Evolutionary conservation across 192 early-diverging fungal genomes (phyloP).

Genomic region (Oehlia diaphana): DNA sequence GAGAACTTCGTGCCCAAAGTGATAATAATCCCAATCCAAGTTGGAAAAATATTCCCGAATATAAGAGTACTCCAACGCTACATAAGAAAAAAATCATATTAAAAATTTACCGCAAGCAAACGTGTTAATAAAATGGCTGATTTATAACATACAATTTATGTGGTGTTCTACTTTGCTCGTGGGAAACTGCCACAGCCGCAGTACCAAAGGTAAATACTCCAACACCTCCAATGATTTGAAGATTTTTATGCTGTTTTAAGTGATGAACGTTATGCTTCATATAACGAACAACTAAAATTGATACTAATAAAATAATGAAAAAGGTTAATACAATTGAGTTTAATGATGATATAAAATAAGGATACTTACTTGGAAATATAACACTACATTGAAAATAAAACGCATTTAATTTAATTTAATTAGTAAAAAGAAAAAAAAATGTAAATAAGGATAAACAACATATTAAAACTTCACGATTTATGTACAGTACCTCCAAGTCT

Average conservation of each 20-base stretch:
- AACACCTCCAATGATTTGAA: constrained; percentile 28
- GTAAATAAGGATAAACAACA: background rate
- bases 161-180: background rate
- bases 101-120: background rate
- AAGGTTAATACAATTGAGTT: background rate
- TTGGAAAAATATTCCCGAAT: constrained; percentile 14
- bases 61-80: constrained; percentile 24
- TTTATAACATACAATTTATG: constrained; percentile 19
- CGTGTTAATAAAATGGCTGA: background rate
- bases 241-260: constrained; percentile 15
- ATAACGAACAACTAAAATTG: constrained; percentile 26
- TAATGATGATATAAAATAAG: background rate
- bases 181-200: constrained; percentile 14
- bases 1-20: background rate
- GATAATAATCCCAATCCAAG: constrained; percentile 25
- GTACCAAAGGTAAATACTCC: constrained; percentile 18
- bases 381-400: background rate
- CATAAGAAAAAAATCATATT: background rate
- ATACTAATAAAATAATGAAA: constrained; percentile 10
- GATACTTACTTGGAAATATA: background rate
- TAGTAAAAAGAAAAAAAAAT: background rate
- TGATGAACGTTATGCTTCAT: constrained; percentile 21
- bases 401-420: background rate
- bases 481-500: background rate
- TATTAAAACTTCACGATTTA: background rate